Evolutionary conservation across 2,329 filamentous ascomycete species (phyloP).

Genomic region (Fonsecaea pedrosoi): DNA sequence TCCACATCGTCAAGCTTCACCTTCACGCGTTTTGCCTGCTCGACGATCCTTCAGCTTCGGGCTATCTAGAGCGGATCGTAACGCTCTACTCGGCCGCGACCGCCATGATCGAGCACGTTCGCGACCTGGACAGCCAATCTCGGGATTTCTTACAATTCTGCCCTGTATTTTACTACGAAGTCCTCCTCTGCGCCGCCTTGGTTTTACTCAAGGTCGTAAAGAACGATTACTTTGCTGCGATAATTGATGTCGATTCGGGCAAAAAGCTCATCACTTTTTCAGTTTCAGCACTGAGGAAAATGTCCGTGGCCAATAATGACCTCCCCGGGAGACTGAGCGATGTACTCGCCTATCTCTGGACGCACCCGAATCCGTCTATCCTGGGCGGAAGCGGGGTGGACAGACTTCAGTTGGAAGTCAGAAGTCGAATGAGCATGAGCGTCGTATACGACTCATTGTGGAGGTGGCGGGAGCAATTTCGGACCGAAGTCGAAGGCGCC

Average conservation of each 20-base stretch:
- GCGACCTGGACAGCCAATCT: conserved; percentile 10
- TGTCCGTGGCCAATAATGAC: conserved; percentile 68
- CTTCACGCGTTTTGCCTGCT: conserved; percentile 40
- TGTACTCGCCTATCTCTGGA: conserved; percentile 70
- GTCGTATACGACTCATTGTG: conserved; percentile 70
- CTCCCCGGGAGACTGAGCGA: conserved; percentile 68
- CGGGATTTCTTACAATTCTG: conserved; percentile 15
- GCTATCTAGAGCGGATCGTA: conserved; percentile 33
- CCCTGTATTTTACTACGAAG: conserved; percentile 25
- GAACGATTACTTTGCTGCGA: conserved; percentile 67
- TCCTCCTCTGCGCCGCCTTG: conserved; percentile 62
- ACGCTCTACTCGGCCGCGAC: conserved; percentile 33
- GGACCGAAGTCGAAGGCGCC: conserved; percentile 7
- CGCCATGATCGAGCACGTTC: conserved; percentile 26
- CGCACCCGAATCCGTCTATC: conserved; percentile 21
- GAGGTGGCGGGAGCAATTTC: conserved; percentile 71
- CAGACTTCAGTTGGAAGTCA: conserved; percentile 66
- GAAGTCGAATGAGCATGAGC: conserved; percentile 70
- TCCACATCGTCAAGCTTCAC: conserved; percentile 37
- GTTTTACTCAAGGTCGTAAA: conserved; percentile 66
- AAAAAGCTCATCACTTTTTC: conserved; percentile 64
- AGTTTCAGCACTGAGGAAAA: conserved; percentile 63
- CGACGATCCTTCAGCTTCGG: conserved; percentile 31
- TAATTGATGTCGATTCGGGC: conserved; percentile 50
- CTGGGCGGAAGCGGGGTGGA: conserved; percentile 23